Base-by-base conservation (phyloP, 1,139 yeast genomes). In the Blastobotrys aristatus region DNA sequence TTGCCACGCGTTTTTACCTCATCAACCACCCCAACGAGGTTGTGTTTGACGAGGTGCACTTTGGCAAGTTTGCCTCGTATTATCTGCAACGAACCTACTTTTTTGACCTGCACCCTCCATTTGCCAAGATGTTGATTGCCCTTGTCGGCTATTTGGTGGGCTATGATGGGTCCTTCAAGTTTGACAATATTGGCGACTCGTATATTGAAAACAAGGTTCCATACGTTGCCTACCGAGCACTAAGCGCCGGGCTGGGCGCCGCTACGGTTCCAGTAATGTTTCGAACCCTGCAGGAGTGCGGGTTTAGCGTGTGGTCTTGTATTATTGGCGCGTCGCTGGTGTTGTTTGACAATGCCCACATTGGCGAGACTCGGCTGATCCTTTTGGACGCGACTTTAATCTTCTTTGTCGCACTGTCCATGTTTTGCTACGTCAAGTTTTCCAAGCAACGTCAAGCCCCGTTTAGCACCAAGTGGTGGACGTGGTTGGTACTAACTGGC, bases 1-100 rank as follows among this genome's bases (percentile, higher is more conserved):
- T 84, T 47, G 70, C 70, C 36, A 75, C 88, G 4, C 76, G 99
- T 55, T 89, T 90, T 66, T 77, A 77, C 58, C 72, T 76, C 53
- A 75, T 92, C 52, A 75, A 82, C 61, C 74, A 74, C 53, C 98
- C 98, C 2, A 72, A 75, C 51, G 85, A 85, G 64, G 98, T 94
- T 48, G 98, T 94, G 22, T 94, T 94, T 61, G 99, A 94, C 70
- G 99, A 94, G 65, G 98, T 92, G 29, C 98, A 92, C 67, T 92
- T 92, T 62, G 98, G 98, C 13, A 78, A 79, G 57, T 71, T 71
- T 50, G 74, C 73, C 16, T 63, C 72, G 10, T 67, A 64, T 50
- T 65, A 65, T 51, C 57, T 65, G 30, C 63, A 65, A 52, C 72
- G 67, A 27, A 65, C 65, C 34, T 66, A 64, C 41, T 60, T 57